Conservation (phyloP, 2,329 filamentous ascomycete genomes). For the Bipolaris cookei region DNA sequence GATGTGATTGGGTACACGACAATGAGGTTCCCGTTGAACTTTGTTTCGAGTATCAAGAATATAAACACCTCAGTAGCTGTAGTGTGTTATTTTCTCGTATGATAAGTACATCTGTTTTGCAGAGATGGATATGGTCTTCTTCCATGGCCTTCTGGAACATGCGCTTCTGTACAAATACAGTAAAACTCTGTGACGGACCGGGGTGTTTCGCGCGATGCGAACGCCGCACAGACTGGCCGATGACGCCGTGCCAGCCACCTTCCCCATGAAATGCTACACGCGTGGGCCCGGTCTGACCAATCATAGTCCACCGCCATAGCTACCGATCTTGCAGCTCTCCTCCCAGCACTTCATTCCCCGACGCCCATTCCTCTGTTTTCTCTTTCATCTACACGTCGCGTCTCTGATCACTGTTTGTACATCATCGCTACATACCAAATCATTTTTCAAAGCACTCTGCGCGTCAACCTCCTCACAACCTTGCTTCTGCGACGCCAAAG, state of each 20-base stretch:
- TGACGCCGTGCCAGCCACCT: slow-evolving; percentile 38
- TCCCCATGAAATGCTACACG: slow-evolving; percentile 12
- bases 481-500: slow-evolving; percentile 28
- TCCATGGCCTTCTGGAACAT: slow-evolving; percentile 3
- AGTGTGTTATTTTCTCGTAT: no score
- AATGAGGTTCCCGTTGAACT: background rate
- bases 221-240: slow-evolving; percentile 21
- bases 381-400: slow-evolving; percentile 26
- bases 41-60: background rate
- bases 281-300: slow-evolving; percentile 26
- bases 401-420: slow-evolving; percentile 30
- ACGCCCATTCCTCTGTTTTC: slow-evolving; percentile 26
- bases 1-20: background rate
- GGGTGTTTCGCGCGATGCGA: slow-evolving; percentile 12
- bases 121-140: background rate
- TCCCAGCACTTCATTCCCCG: slow-evolving; percentile 26
- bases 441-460: slow-evolving; percentile 23
- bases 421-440: slow-evolving; percentile 27
- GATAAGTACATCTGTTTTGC: background rate
- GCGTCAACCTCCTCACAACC: slow-evolving; percentile 32
- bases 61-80: no score
- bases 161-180: background rate
- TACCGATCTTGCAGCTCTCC: slow-evolving; percentile 40
- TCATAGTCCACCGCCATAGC: slow-evolving; percentile 36
- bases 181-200: slow-evolving; percentile 2